Conservation (phyloP, 2,329 filamentous ascomycete species). For the Didymosphaeria variabile region DNA sequence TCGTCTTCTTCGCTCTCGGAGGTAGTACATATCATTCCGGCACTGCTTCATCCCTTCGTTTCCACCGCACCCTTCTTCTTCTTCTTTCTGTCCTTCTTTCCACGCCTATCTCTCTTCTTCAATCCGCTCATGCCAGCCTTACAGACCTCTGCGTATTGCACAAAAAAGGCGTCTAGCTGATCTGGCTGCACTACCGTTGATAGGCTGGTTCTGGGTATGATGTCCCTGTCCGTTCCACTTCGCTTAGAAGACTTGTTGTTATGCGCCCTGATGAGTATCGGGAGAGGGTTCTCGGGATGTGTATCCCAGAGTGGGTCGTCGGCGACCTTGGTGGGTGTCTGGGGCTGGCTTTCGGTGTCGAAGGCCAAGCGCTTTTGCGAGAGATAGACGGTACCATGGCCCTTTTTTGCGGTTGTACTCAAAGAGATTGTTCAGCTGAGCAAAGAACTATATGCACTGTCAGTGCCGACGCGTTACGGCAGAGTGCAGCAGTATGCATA, state of each 20-base stretch:
- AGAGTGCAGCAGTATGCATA: constrained; percentile 37
- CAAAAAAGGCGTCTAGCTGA: constrained; percentile 82
- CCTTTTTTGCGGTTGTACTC: constrained; percentile 71
- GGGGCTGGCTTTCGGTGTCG: constrained; percentile 49
- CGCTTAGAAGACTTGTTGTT: constrained; percentile 73
- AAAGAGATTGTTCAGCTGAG: constrained; percentile 73
- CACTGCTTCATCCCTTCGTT: constrained; percentile 30
- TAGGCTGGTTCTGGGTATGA: constrained; percentile 73
- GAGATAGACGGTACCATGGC: constrained; percentile 77
- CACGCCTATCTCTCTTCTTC: constrained; percentile 93
- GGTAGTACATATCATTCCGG: neutral
- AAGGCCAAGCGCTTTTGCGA: constrained; percentile 74
- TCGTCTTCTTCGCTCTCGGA: neutral
- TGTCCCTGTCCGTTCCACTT: constrained; percentile 42
- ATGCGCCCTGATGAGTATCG: constrained; percentile 83
- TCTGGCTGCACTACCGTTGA: constrained; percentile 83
- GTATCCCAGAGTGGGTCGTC: constrained; percentile 69
- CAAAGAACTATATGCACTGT: constrained; percentile 71
- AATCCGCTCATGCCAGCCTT: constrained; percentile 87
- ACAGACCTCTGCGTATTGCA: constrained; percentile 86
- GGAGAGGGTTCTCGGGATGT: constrained; percentile 66
- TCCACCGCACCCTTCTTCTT: constrained; percentile 58
- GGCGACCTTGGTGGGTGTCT: constrained; percentile 51
- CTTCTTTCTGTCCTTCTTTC: constrained; percentile 79
- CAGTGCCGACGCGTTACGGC: constrained; percentile 14